Base-by-base conservation (phyloP, 176 grass and related monocot species). In the Thinopyrum elongatum region DNA sequence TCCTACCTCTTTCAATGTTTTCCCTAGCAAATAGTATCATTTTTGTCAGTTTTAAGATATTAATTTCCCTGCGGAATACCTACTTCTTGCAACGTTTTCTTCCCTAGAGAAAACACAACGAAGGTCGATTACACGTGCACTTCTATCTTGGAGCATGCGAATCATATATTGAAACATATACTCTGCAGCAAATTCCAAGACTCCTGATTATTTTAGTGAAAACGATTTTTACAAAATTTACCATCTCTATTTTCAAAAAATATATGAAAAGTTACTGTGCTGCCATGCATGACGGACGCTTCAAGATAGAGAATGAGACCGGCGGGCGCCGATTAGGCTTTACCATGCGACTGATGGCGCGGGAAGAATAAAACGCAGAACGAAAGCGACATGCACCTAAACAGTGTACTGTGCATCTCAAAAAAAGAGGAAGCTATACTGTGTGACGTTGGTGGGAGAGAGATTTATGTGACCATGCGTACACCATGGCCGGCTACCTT, bases 321-420 rank as follows among this genome's bases (percentile, higher is more conserved):
- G 35, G 16, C 58, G 28, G 62, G 31, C 70, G 82, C 23, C 10
- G 74, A 29, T 64, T 14, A 62, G 30, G 57, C 67, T 64, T 26
- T 66, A 64, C 80, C 89, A 26, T 23, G 42, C 36, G 59, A 30
- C 79, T 76, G 65, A 78, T n/a, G 28, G 62, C 28, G 36, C 26
- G 25, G 62, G 51, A 4, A 83, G 31, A 21, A 77, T 27, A 66
- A 74, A 74, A 67, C 42, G 26, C 11, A 14, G 21, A 65, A 22
- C 4, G 89, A 87, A 87, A 90, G 85, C 75, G 85, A 87, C 67
- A 27, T 10, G 66, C 58, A 90, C 27, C 75, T 14, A 87, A 76
- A 49, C 28, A 72, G 31, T 31, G n/a, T 10, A 7, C 10, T 62
- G 70, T 15, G 9, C 10, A 10, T 29, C 42, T 8, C 51, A 21